Conservation (phyloP, 345 rosid species). For the Linum tenue region DNA sequence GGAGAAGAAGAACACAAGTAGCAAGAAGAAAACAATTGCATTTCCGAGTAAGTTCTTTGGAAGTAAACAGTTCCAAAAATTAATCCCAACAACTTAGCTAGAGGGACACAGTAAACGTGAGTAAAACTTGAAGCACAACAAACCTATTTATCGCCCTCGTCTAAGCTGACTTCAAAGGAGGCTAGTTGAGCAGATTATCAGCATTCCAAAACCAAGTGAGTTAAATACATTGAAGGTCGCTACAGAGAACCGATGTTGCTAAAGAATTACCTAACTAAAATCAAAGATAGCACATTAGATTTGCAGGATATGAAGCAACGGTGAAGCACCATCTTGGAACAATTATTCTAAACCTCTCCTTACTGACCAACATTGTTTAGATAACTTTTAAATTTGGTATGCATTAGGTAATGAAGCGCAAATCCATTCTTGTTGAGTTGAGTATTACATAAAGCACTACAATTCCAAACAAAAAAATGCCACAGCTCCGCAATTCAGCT, state of each 20-base stretch:
- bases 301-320: not conserved
- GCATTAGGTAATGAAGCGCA: not conserved
- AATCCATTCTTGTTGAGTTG: not conserved
- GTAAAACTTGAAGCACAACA: no score
- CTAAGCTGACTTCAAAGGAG: not conserved
- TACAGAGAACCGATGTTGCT: no score
- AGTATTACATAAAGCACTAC: not conserved
- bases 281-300: not conserved
- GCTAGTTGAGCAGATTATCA: not conserved
- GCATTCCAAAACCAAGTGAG: no score
- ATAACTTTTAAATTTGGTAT: no score
- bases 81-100: no score
- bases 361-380: no score
- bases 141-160: no score
- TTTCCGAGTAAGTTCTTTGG: no score
- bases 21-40: not conserved
- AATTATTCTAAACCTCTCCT: no score
- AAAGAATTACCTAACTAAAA: not conserved
- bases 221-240: no score
- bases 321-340: no score
- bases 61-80: not conserved
- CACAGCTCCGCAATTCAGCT: not conserved
- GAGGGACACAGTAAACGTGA: no score
- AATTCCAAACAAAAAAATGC: not conserved
- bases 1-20: not conserved